phyloP scores from a whole-genome alignment of 495 filamentous ascomycete genomes.

The Cercophora samala region DNA sequence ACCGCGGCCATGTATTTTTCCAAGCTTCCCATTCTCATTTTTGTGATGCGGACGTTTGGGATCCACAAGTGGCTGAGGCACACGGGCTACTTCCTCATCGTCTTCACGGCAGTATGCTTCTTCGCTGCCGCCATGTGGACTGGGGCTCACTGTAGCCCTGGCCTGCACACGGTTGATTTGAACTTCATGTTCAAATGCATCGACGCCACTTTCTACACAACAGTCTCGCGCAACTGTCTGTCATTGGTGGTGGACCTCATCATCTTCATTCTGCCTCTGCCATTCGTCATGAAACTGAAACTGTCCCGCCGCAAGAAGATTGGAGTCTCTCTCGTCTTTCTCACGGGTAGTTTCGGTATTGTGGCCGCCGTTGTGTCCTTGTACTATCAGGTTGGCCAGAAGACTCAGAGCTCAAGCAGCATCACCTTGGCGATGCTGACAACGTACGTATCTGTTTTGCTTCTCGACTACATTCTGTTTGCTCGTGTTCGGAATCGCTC shows the following conservation, averaged over 20 bases:
- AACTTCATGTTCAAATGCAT: neutral
- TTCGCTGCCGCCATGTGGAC: conserved; percentile 5
- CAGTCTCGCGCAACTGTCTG: neutral
- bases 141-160: neutral
- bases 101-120: conserved; percentile 3
- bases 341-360: conserved; percentile 1
- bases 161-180: neutral
- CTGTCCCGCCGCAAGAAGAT: neutral
- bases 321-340: neutral
- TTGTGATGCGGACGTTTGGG: conserved; percentile 2
- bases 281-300: neutral
- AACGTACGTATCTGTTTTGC: neutral
- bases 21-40: conserved; percentile 1
- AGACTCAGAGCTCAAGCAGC: neutral
- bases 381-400: neutral
- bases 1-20: neutral
- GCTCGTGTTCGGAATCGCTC: too few species aligned
- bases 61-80: conserved; percentile 1
- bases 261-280: neutral
- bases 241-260: conserved; percentile 2
- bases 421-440: neutral
- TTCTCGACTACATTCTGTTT: too few species aligned
- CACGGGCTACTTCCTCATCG: conserved; percentile 4
- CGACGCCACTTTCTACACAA: neutral
- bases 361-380: conserved; percentile 1